phyloP scores from a whole-genome alignment of 2,329 filamentous ascomycete species.

The Colletotrichum paranaense region DNA sequence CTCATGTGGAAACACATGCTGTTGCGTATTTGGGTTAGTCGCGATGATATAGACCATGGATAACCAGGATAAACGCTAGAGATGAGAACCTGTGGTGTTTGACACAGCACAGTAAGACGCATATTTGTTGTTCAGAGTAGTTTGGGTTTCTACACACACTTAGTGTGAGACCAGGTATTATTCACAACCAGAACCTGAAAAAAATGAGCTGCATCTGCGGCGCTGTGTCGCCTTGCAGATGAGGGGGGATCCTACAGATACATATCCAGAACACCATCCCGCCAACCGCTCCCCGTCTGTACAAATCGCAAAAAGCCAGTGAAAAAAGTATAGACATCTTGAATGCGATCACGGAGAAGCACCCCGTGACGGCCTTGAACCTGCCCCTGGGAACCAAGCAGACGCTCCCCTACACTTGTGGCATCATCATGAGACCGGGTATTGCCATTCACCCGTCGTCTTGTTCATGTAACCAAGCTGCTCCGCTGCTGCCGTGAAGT shows the following conservation, averaged over 20 bases:
- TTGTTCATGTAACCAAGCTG: conserved; percentile 37
- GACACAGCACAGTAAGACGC: neutral
- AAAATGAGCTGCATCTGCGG: conserved; percentile 22
- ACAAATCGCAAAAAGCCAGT: conserved; percentile 10
- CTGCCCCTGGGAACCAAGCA: neutral
- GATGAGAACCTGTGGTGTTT: no score
- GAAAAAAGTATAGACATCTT: neutral
- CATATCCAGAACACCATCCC: conserved; percentile 37
- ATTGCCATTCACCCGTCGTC: conserved; percentile 37
- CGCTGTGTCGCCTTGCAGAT: conserved; percentile 21
- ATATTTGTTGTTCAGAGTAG: neutral
- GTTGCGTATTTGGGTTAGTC: conserved; percentile 9
- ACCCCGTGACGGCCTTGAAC: neutral
- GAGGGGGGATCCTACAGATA: conserved; percentile 31
- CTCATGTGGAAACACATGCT: conserved; percentile 3
- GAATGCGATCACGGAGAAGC: neutral
- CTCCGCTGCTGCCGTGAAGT: conserved; percentile 35
- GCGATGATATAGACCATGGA: no score
- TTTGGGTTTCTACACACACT: neutral
- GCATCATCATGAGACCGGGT: conserved; percentile 34
- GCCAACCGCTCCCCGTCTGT: conserved; percentile 2
- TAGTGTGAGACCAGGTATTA: conserved; percentile 13
- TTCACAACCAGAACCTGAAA: conserved; percentile 21
- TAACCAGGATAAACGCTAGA: no score
- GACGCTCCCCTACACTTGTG: neutral